Conservation (phyloP, 306 rosid species). For the Dalbergia cultrata region DNA sequence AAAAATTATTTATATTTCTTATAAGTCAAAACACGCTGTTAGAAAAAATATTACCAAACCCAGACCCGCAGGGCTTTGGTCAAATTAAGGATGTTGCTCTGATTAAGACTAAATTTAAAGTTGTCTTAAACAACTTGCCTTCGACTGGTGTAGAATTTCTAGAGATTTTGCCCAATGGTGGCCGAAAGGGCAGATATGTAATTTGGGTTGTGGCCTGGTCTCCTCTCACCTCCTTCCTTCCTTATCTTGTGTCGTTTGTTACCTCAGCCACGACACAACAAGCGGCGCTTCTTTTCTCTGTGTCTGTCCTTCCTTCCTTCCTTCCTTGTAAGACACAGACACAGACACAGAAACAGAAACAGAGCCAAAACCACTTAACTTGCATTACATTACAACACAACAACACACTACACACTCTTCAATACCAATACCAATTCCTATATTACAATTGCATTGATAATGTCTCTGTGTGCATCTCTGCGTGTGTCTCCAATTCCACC, state of each 20-base stretch:
- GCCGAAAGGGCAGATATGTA: not conserved
- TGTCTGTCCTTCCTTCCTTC: not conserved
- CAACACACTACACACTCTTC: too few relatives aligned
- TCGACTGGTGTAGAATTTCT: not conserved
- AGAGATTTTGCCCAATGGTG: not conserved
- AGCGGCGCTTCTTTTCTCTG: not conserved
- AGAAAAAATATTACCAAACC: too few relatives aligned
- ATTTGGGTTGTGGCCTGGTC: not conserved
- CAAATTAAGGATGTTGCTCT: too few relatives aligned
- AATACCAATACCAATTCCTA: too few relatives aligned
- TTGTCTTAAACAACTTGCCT: too few relatives aligned
- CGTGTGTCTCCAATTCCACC: conserved; percentile 37
- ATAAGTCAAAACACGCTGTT: too few relatives aligned
- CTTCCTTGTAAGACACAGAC: too few relatives aligned
- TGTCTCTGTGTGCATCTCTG: conserved; percentile 43
- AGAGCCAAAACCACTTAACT: too few relatives aligned
- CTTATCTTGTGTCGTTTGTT: not conserved
- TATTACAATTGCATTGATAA: not conserved
- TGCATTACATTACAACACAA: too few relatives aligned
- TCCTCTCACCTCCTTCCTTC: not conserved
- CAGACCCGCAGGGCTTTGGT: too few relatives aligned
- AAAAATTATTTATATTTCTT: too few relatives aligned
- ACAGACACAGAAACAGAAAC: not conserved
- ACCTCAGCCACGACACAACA: not conserved
- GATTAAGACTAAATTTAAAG: too few relatives aligned